Conservation (phyloP, 1,284 basidiomycete genomes). For the Cutaneotrichosporon arboriforme region DNA sequence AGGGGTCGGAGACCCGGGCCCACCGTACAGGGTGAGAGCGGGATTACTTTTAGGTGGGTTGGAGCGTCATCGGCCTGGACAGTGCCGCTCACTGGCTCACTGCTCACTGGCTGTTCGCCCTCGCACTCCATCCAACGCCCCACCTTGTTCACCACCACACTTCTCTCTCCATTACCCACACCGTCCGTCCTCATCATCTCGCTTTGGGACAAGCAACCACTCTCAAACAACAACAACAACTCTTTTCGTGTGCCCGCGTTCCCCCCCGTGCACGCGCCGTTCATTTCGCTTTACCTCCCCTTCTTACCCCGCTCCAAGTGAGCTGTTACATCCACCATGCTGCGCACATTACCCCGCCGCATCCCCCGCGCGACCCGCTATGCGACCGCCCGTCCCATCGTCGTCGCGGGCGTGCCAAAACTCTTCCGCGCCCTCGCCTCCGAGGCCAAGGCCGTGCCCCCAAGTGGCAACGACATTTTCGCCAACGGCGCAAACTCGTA, state of each 20-base stretch:
- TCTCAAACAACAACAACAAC: too few species aligned
- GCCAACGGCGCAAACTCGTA: constrained; percentile 89
- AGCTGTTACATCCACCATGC: constrained; percentile 17
- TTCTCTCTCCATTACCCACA: too few species aligned
- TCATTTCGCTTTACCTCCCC: too few species aligned
- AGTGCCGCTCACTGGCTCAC: too few species aligned
- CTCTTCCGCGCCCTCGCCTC: constrained; percentile 30
- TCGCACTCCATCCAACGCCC: background rate
- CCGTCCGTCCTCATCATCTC: too few species aligned
- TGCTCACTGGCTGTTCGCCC: background rate
- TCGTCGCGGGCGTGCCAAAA: constrained; percentile 10
- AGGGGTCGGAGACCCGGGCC: background rate
- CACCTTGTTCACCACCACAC: background rate
- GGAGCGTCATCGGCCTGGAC: too few species aligned
- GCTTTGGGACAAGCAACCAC: too few species aligned
- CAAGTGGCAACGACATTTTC: constrained; percentile 55
- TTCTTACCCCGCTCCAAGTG: background rate
- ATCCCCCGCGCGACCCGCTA: constrained; percentile 18
- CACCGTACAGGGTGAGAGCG: background rate
- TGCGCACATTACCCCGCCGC: constrained; percentile 29
- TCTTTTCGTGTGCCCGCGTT: too few species aligned
- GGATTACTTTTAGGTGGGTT: background rate
- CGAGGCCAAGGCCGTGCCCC: constrained; percentile 34
- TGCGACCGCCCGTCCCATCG: constrained; percentile 4
- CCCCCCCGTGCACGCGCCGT: too few species aligned